Evolutionary conservation across 1,139 yeast genomes (phyloP), one percentile per base, ranked within the genome.

Genomic region (Geotrichum candidum): DNA sequence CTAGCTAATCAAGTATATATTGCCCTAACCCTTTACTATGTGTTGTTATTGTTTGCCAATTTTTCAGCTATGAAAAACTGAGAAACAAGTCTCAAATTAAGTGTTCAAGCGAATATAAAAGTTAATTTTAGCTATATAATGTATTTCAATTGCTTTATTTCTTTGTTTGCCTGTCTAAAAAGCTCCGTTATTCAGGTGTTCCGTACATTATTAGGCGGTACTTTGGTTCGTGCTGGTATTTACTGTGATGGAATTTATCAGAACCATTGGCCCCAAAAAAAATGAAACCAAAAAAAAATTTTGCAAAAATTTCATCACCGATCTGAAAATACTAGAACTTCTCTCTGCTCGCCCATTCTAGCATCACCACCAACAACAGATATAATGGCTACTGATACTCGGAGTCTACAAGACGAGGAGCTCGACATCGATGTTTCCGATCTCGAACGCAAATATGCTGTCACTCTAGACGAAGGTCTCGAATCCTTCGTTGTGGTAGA

Each of bases 401-500:
- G 56, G 45, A 53, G 59, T 56, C 59, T 52, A n/a, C 50, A 51
- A 46, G 61, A 55, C 54, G 63, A 64, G 29, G 56, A 59, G 25
- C 58, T 60, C 31, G 68, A 67, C 51, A 80, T 92, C 71, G 97
- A 92, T 76, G 90, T 89, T 78, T 79, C 91, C 64, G 99, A 92
- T 74, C 82, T 92, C 71, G 97, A 92, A 75, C 86, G 83, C 65
- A 80, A 89, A 76, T 91, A 82, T 74, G 78, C 84, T 48, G 86
- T 89, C 61, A 80, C 82, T 63, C 79, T 79, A 53, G 85, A 84
- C 65, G 78, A 82, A 66, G 85, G 87, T 51, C 81, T 90, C 63
- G 97, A 90, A 71, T 84, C 84, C 71, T 92, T 85, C 73, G 85
- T 94, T 63, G 90, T 94, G 35, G 88, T 91, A 59, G 98, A 91